Evolutionary conservation across 2,329 filamentous ascomycete species (phyloP).

Genomic region (Canariomyces notabilis): DNA sequence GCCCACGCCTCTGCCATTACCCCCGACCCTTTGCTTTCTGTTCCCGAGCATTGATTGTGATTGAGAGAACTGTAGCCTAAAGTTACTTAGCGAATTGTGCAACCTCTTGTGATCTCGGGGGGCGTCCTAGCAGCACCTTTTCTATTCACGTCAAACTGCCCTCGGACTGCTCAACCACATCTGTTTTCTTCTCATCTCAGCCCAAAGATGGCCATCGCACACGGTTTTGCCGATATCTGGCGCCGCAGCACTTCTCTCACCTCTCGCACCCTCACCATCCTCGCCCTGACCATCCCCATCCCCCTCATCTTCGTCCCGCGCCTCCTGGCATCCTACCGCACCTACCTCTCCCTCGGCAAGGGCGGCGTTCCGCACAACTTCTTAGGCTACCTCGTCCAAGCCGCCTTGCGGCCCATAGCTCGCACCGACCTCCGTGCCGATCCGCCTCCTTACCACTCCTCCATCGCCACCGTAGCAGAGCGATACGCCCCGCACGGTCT

Average conservation of each 20-base stretch:
- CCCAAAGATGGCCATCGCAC: not conserved
- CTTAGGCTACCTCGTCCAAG: constrained; percentile 38
- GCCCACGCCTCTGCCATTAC: too few relatives aligned
- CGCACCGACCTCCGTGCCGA: constrained; percentile 31
- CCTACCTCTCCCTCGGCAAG: constrained; percentile 38
- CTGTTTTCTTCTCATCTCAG: not conserved
- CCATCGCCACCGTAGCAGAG: constrained; percentile 14
- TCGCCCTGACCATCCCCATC: not conserved
- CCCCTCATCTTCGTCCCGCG: constrained; percentile 1
- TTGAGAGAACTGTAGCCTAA: too few relatives aligned
- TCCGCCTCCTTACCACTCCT: constrained; percentile 21
- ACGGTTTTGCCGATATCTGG: not conserved
- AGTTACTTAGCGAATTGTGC: too few relatives aligned
- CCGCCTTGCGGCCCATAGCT: constrained; percentile 30
- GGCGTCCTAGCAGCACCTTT: too few relatives aligned
- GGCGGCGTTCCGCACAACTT: constrained; percentile 41
- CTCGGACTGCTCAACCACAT: too few relatives aligned
- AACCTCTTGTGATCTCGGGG: too few relatives aligned
- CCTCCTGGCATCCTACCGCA: constrained; percentile 32
- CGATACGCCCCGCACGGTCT: constrained; percentile 27
- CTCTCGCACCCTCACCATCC: constrained; percentile 7
- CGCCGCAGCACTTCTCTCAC: constrained; percentile 5
- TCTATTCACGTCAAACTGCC: too few relatives aligned
- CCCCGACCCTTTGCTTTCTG: too few relatives aligned
- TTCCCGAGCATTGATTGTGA: too few relatives aligned